Base-by-base conservation (phyloP, 331 rosid species). In the Stylosanthes scabra region DNA sequence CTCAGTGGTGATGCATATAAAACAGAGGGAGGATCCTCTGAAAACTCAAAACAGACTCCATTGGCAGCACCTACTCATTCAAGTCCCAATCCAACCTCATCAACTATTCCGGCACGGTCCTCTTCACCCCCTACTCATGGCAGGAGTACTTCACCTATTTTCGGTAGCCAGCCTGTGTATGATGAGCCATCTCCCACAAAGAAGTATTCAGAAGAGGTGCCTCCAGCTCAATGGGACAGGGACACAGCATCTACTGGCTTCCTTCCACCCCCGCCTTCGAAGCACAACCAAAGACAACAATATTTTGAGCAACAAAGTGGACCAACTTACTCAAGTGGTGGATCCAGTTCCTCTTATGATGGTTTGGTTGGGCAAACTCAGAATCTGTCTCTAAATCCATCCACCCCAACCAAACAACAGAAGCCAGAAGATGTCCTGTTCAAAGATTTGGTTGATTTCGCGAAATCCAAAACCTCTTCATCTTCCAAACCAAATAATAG, bases 141-240 rank as follows among this genome's bases (percentile, higher is more conserved):
- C 5, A 16, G 50, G 70, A 87, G 77, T 76, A 77, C 91, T 44
- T 69, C 71, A 10, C 91, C 90, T 42, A 11, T 56, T 28, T 79
- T 83, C 75, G 62, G 61, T 14, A 68, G 79, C 44, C 88, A 70
- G 68, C 93, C 99, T 47, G 84, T 75, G 59, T 89, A 82, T 64
- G 97, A 88, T 49, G 96, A 86, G 68, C 91, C 93, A 28, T 75
- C 81, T 77, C 81, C 86, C 64, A 9, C 20, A 11, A 83, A 83
- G 77, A 87, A 78, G 74, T 86, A 92, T 27, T 69, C 87, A 1
- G 93, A 88, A 44, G 78, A 27, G 34, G 81, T 86, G 75, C 97
- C 96, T 72, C 82, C 94, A 29, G 91, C 97, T 50, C 96, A 91
- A 20, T 86, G 94, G 98, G 96, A 87, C n/a, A 13, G 94, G 98